Percentiles rank a stretch among this genome's conserved stretches.
phyloP scores from a whole-genome alignment of 352 stramenopile species.

The Phytophthora megakarya region DNA sequence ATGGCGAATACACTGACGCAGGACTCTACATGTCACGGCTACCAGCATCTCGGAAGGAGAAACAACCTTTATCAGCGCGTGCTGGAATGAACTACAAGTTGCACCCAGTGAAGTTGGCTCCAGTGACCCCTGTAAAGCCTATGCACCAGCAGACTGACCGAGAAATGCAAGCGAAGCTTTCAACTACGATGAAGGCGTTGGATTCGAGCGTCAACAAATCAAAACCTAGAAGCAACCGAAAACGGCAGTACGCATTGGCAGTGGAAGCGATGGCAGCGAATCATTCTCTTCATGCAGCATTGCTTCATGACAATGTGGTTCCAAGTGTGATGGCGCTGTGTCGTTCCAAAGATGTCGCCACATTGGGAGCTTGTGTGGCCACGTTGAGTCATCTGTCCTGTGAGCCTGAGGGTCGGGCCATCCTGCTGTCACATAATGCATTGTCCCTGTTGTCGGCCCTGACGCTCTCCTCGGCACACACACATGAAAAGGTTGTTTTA shows the following conservation, averaged over 20 bases:
- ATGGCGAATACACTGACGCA: conserved; percentile 67
- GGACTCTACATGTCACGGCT: conserved; percentile 77
- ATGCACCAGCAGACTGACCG: conserved; percentile 22
- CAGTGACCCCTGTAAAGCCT: conserved; percentile 37
- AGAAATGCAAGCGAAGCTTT: background rate
- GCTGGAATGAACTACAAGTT: conserved; percentile 44
- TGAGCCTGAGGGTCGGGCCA: conserved; percentile 46
- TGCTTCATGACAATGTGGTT: conserved; percentile 69
- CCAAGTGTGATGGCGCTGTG: conserved; percentile 62
- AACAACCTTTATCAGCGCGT: conserved; percentile 31
- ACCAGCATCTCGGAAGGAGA: conserved; percentile 53
- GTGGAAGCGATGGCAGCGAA: conserved; percentile 75
- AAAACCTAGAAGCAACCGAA: conserved; percentile 45
- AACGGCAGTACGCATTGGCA: conserved; percentile 67
- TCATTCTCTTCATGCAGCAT: conserved; percentile 44
- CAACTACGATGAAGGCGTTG: background rate
- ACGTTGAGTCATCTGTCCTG: conserved; percentile 64
- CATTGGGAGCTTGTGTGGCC: conserved; percentile 54
- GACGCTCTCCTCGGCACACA: conserved; percentile 29
- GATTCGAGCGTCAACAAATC: conserved; percentile 23
- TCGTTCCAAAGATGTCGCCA: conserved; percentile 63
- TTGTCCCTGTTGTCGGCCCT: conserved; percentile 48
- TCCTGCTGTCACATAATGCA: conserved; percentile 61
- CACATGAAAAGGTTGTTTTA: conserved; percentile 36
- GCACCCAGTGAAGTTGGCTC: conserved; percentile 50